Percentiles rank a stretch among this genome's conserved stretches.
Conservation (phyloP, 306 rosid species). For the Castanea mollissima region DNA sequence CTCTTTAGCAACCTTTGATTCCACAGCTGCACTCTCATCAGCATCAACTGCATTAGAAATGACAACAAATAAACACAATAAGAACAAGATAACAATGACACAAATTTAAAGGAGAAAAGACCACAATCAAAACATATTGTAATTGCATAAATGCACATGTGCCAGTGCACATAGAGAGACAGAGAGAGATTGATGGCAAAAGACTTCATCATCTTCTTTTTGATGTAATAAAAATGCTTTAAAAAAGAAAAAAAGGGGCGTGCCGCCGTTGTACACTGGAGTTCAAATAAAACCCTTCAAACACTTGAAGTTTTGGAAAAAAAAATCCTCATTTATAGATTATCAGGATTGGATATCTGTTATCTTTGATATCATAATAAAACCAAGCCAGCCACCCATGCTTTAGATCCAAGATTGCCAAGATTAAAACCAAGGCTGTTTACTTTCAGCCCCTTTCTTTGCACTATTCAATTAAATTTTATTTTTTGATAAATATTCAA, state of each 20-base stretch:
- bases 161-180: neutral
- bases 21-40: slow-evolving; percentile 52
- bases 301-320: too few relatives aligned
- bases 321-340: neutral
- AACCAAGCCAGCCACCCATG: neutral
- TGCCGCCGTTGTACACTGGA: too few relatives aligned
- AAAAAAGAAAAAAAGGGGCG: too few relatives aligned
- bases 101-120: neutral
- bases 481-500: too few relatives aligned
- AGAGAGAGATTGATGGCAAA: neutral
- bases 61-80: slow-evolving; percentile 24
- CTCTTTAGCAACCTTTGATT: slow-evolving; percentile 68
- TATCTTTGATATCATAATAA: neutral
- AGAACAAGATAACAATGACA: neutral
- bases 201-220: neutral
- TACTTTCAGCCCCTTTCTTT: neutral
- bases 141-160: neutral
- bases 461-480: too few relatives aligned
- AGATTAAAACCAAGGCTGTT: neutral
- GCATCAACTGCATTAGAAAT: slow-evolving; percentile 61
- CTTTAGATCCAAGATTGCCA: neutral
- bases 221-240: too few relatives aligned
- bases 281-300: too few relatives aligned
- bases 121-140: neutral
- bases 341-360: neutral